Evolutionary conservation across 208 protist genomes (phyloP).

Genomic region (Angomonas deanei): DNA sequence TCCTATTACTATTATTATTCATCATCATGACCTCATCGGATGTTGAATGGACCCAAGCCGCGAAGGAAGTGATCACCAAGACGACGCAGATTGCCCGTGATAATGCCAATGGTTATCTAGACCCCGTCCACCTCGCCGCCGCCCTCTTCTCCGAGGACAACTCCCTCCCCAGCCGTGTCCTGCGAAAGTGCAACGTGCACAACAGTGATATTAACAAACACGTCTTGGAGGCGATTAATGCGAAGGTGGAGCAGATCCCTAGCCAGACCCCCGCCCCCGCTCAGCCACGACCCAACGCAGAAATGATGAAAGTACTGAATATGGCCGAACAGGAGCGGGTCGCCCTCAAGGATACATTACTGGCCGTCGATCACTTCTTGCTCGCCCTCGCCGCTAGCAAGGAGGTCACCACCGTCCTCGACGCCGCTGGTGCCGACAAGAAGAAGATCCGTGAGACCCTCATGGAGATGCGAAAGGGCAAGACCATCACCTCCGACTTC

Average conservation of each 20-base stretch:
- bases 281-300: constrained; percentile 54
- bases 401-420: constrained; percentile 52
- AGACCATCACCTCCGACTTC: too few relatives aligned
- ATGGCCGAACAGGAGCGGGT: constrained; percentile 75
- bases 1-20: too few relatives aligned
- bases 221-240: constrained; percentile 48
- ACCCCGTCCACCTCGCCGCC: constrained; percentile 57
- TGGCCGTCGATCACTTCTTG: constrained; percentile 79
- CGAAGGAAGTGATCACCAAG: constrained; percentile 33
- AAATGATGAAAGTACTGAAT: constrained; percentile 76
- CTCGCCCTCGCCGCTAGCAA: constrained; percentile 61
- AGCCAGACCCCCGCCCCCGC: constrained; percentile 56
- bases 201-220: background rate
- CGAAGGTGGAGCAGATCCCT: constrained; percentile 35
- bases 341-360: constrained; percentile 57
- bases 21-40: constrained; percentile 26
- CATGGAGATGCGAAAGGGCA: constrained; percentile 79
- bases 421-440: constrained; percentile 53
- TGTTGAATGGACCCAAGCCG: constrained; percentile 64
- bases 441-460: constrained; percentile 51
- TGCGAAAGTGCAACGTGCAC: constrained; percentile 50
- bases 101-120: constrained; percentile 52
- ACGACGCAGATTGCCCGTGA: constrained; percentile 44
- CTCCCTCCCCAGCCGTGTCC: constrained; percentile 49
- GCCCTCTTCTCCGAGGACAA: constrained; percentile 58